phyloP scores from a whole-genome alignment of 805 yeast species.

The Scheffersomyces stipitis region DNA sequence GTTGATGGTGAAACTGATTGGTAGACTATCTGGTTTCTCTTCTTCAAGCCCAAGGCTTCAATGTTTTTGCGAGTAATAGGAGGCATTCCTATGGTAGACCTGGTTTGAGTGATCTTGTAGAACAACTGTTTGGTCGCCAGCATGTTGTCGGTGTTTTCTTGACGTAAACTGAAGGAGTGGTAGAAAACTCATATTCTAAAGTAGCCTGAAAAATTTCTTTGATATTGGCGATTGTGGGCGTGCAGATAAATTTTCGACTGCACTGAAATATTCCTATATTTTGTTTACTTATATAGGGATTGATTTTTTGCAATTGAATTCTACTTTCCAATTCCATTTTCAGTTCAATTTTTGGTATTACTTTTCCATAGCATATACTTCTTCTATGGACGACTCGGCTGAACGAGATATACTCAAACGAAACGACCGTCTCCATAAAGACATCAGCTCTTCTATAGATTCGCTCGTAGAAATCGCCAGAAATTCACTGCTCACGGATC shows the following conservation, averaged over 20 bases:
- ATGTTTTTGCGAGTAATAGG: slow-evolving; percentile 63
- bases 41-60: slow-evolving; percentile 69
- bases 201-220: too few relatives aligned
- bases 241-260: too few relatives aligned
- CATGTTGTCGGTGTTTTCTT: slow-evolving; percentile 4
- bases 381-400: slow-evolving; percentile 7
- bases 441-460: slow-evolving; percentile 4
- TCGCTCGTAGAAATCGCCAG: background rate
- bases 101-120: slow-evolving; percentile 66
- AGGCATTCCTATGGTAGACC: slow-evolving; percentile 88
- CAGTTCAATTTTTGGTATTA: too few relatives aligned
- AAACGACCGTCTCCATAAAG: slow-evolving; percentile 14
- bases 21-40: slow-evolving; percentile 72
- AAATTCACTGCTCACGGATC: background rate
- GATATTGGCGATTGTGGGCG: too few relatives aligned
- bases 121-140: slow-evolving; percentile 14
- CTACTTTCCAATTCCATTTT: too few relatives aligned
- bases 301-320: too few relatives aligned
- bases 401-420: slow-evolving; percentile 11
- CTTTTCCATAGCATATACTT: too few relatives aligned
- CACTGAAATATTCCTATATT: too few relatives aligned
- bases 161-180: too few relatives aligned
- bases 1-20: slow-evolving; percentile 71
- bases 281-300: too few relatives aligned
- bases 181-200: too few relatives aligned